phyloP scores from a whole-genome alignment of 2,329 filamentous ascomycete genomes.

The Colletotrichum lentis region DNA sequence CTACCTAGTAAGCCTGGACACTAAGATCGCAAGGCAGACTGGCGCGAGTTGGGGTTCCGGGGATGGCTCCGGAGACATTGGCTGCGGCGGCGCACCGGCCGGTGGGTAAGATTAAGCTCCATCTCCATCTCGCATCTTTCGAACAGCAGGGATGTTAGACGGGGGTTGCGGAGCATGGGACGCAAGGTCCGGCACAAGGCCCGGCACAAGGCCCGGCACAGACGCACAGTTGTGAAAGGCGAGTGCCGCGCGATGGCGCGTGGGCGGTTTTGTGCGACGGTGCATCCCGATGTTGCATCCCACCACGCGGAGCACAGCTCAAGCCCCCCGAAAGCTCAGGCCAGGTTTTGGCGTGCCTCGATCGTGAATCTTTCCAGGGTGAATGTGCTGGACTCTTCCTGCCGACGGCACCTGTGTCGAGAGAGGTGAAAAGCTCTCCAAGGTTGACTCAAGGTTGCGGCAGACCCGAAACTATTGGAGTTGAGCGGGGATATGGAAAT shows the following conservation, averaged over 20 bases:
- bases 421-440: not conserved
- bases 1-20: not conserved
- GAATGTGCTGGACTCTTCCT: not conserved
- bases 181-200: slow-evolving; percentile 21
- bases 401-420: not conserved
- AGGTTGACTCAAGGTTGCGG: slow-evolving; percentile 1
- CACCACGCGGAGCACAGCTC: slow-evolving; percentile 16
- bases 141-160: slow-evolving; percentile 29
- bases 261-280: slow-evolving; percentile 28
- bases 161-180: slow-evolving; percentile 32
- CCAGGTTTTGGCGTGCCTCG: slow-evolving; percentile 17
- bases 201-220: too few species aligned
- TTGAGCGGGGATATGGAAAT: slow-evolving; percentile 24
- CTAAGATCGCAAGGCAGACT: slow-evolving; percentile 9
- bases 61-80: slow-evolving; percentile 28
- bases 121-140: slow-evolving; percentile 36
- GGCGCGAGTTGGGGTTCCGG: slow-evolving; percentile 28
- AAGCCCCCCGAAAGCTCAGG: slow-evolving; percentile 28
- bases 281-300: slow-evolving; percentile 23
- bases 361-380: slow-evolving; percentile 17
- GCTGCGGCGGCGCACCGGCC: slow-evolving; percentile 34
- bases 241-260: slow-evolving; percentile 28
- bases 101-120: slow-evolving; percentile 38
- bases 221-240: slow-evolving; percentile 14
- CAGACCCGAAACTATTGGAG: slow-evolving; percentile 10